These are phyloP conservation scores for Backusella parvicylindrica DNA, from an alignment of 192 early-diverging fungal genomes.

Conservation along the genomic window DNA sequence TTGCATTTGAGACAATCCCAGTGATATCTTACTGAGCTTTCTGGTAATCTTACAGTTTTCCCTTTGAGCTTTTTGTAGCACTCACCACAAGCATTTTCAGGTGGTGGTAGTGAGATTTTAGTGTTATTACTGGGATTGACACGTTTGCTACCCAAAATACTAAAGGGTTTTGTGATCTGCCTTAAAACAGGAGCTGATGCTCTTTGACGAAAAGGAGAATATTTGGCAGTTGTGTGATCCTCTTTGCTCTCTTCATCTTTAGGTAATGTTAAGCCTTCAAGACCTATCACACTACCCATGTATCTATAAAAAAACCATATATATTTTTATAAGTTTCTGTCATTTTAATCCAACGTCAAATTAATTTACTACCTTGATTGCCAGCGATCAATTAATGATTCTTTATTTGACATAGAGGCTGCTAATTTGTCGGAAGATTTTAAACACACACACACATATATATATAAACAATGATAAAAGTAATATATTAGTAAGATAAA, in stretches of 20 bases:
- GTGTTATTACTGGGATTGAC: not conserved
- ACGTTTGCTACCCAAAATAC: not conserved
- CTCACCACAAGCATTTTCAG: not conserved
- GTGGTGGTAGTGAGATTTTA: not conserved
- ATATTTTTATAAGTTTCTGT: not conserved
- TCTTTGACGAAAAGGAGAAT: not conserved
- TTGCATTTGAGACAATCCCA: constrained; percentile 26
- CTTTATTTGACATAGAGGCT: not conserved
- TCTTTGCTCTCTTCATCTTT: not conserved
- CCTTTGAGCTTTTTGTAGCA: constrained; percentile 18
- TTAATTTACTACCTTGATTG: constrained; percentile 12
- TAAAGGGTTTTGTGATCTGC: not conserved
- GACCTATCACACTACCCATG: constrained; percentile 10
- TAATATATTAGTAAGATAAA: not conserved
- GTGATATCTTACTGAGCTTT: constrained; percentile 9
- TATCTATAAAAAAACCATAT: not conserved
- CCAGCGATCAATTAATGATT: constrained; percentile 22
- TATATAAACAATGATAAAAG: not conserved
- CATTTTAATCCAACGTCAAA: not conserved
- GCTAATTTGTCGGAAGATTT: constrained; percentile 4
- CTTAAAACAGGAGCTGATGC: not conserved
- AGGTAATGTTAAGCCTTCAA: not conserved
- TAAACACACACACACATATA: not conserved
- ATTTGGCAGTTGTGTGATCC: not conserved
- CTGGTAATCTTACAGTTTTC: constrained; percentile 21